These are phyloP conservation scores for Sideroxylon spinosum DNA, from an alignment of 179 eudicot species.

Conservation along the genomic window DNA sequence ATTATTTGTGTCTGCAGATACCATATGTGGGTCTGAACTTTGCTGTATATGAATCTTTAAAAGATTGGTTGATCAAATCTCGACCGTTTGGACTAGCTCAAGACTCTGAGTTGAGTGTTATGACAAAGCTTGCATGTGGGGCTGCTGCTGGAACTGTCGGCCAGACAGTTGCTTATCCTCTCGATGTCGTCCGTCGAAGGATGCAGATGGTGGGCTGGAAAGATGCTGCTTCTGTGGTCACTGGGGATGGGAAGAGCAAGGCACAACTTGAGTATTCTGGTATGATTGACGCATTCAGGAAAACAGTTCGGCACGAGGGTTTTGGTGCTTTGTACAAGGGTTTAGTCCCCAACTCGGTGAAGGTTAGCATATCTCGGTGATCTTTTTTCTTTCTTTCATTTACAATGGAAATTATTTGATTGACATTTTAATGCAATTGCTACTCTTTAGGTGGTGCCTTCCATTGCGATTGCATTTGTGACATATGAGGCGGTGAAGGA, in stretches of 20 bases:
- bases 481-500: constrained; percentile 18
- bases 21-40: constrained; percentile 97
- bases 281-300: constrained; percentile 81
- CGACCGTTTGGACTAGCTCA: constrained; percentile 58
- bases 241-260: constrained; percentile 63
- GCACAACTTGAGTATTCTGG: constrained; percentile 66
- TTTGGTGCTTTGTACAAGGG: constrained; percentile 76
- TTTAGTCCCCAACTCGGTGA: constrained; percentile 77
- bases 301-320: constrained; percentile 76
- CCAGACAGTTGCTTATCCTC: constrained; percentile 89
- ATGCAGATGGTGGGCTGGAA: constrained; percentile 99
- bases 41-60: constrained; percentile 84
- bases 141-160: constrained; percentile 92
- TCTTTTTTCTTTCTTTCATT: too few relatives aligned
- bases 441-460: too few relatives aligned
- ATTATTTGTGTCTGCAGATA: not conserved
- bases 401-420: too few relatives aligned
- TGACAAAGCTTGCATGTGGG: constrained; percentile 83
- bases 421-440: too few relatives aligned
- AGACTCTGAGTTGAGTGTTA: constrained; percentile 62
- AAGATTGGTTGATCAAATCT: constrained; percentile 72
- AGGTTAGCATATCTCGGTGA: constrained; percentile 43
- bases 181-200: constrained; percentile 88
- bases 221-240: constrained; percentile 65
- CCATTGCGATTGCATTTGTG: too few relatives aligned